Evolutionary conservation across 2,329 filamentous ascomycete genomes (phyloP), one percentile per base, ranked within the genome.

Genomic region (Paramyrothecium sp.): DNA sequence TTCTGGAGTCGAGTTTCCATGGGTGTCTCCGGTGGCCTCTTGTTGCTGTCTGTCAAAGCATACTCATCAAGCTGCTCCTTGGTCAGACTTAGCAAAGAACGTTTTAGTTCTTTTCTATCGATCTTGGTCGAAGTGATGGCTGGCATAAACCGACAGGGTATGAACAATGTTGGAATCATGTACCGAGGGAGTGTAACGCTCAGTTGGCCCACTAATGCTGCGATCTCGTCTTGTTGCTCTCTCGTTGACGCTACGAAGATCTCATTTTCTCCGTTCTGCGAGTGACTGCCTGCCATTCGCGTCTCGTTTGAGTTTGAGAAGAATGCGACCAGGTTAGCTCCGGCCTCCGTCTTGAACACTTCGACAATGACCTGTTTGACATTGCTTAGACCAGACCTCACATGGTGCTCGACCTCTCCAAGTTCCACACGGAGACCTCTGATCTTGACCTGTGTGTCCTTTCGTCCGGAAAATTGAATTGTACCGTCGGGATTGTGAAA

Each of bases 391-490:
- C n/a, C 33, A 2, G 50, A 19, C 12, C 53, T 26, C 12, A 60
- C 38, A 13, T 30, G 34, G 13, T 61, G 38, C 55, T 64, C 62
- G 16, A 64, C 55, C 30, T 64, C 61, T 19, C 58, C 59, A 22
- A 61, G 53, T 52, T 65, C 63, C 30, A 66, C 53, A 3, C 64
- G 58, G 23, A 56, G 50, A 2, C 64, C 64, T 20, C 61, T 56
- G 4, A 66, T 59, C 53, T 67, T 67, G 34, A 66, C 60, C 49
- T 53, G 51, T 17, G 26, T 41, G n/a, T 53, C 51, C 22, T 41
- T 38, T n/a, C 51, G 51, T 7, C 30, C 61, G 58, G 4, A 44
- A 54, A 46, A 63, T 22, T 63, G 58, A 10, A 65, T 51, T 4
- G 55, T 58, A 12, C 63, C 63, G 49, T 57, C 55, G 2, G 60